A percentile compares a stretch with the other conserved stretches of the same genome.
These are phyloP conservation scores for Iris pallida DNA, from an alignment of 116 monocot genomes.

Conservation along the genomic window DNA sequence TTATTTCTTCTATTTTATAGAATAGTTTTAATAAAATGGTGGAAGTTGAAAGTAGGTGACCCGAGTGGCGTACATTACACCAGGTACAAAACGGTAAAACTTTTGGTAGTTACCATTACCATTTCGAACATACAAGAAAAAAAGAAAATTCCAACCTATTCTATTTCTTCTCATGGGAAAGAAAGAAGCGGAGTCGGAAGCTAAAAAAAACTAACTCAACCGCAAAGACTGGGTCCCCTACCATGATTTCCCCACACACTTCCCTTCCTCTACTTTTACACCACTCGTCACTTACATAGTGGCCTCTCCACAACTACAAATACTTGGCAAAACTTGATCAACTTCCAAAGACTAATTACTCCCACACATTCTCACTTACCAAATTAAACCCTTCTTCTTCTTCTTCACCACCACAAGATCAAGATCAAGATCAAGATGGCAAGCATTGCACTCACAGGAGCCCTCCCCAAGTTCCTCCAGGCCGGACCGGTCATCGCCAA, in stretches of 20 bases:
- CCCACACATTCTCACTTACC: neutral
- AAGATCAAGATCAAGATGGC: neutral
- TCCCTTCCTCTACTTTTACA: neutral
- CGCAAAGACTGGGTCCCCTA: conserved; percentile 18
- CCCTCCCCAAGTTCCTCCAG: conserved; percentile 9
- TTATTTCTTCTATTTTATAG: no score
- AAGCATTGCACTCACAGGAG: conserved; percentile 3
- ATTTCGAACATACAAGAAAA: no score
- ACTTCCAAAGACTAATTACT: neutral
- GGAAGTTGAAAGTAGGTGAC: no score
- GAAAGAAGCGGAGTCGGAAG: no score
- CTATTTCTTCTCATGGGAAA: no score
- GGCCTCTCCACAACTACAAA: neutral
- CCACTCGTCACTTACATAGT: neutral
- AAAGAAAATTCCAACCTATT: no score
- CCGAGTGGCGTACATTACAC: no score
- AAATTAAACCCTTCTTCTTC: neutral
- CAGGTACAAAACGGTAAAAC: no score
- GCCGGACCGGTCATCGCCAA: conserved; percentile 1
- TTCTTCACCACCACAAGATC: neutral
- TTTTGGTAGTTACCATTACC: no score
- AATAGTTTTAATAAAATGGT: no score
- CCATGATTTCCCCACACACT: neutral
- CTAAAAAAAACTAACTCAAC: neutral
- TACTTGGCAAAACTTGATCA: neutral